Conservation (phyloP, 176 grass and related monocot genomes). For the Puccinellia tenuiflora region DNA sequence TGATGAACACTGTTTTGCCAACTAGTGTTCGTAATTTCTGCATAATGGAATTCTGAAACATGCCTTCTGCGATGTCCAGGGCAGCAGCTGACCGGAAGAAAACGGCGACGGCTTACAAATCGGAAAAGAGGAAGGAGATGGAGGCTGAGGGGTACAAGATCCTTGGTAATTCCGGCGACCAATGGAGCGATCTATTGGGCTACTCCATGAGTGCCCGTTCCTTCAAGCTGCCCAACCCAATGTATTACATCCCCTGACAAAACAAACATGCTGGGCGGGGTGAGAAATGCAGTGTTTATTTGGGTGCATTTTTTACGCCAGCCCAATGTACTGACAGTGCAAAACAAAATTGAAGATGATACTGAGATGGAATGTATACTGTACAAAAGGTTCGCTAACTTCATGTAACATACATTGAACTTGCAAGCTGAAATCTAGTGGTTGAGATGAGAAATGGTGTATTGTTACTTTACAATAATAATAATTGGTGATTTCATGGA, state of each 20-base stretch:
- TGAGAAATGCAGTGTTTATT: slow-evolving; percentile 23
- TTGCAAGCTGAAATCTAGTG: not conserved
- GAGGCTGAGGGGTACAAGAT: slow-evolving; percentile 70
- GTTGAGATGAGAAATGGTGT: no score
- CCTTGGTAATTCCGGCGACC: slow-evolving; percentile 77
- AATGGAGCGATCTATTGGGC: slow-evolving; percentile 81
- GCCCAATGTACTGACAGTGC: slow-evolving; percentile 2
- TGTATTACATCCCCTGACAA: slow-evolving; percentile 64
- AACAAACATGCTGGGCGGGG: not conserved
- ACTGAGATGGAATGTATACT: not conserved
- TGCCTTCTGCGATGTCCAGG: slow-evolving; percentile 18
- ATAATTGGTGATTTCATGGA: no score
- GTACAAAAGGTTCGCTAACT: slow-evolving; percentile 19
- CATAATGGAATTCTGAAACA: not conserved
- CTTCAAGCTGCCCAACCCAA: slow-evolving; percentile 83
- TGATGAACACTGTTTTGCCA: not conserved
- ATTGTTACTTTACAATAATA: no score
- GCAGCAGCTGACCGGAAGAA: slow-evolving; percentile 47
- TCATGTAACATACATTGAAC: slow-evolving; percentile 1
- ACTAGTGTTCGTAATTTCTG: not conserved
- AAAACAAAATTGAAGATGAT: not conserved
- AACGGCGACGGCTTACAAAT: slow-evolving; percentile 49
- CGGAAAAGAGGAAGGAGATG: slow-evolving; percentile 59
- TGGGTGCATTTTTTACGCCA: not conserved
- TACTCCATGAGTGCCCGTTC: slow-evolving; percentile 56